Evolutionary conservation across 352 stramenopile genomes (phyloP), one percentile per base, ranked within the genome.

Genomic region (Plasmopara muralis): DNA sequence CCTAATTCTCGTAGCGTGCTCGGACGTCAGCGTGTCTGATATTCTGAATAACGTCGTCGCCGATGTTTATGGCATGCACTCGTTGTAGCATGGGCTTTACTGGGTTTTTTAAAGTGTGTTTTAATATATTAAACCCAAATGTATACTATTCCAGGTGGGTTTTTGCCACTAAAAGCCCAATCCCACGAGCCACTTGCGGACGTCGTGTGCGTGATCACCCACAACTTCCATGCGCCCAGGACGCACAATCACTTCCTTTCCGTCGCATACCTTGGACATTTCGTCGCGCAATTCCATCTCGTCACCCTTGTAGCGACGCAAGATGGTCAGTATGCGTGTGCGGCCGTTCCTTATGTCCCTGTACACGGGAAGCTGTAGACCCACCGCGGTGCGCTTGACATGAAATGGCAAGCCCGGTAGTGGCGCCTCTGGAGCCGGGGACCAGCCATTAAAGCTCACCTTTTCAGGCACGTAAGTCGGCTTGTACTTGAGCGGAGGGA

Each of bases 361-460:
- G 74, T 94, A 94, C 63, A 94, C 83, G 14, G 84, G 84, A 30
- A 94, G 67, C 59, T 94, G 83, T 52, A 87, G 51, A 4, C 83
- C 83, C 34, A 83, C 58, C 28, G 77, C 73, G 44, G 84, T 94
- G 60, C 84, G 81, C 77, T 92, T 90, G 20, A 94, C 76, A 34
- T 70, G 55, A 64, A 92, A 91, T 29, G 82, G 83, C 30, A 93
- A 41, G 38, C 66, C 66, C 0, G 76, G 62, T 47, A 91, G 57
- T 42, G 81, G 78, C 49, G 66, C 54, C 60, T 83, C 78, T 4
- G 80, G 77, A 37, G 83, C 80, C 16, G 83, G 75, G 29, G 80
- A 88, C 83, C 83, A 93, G 60, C 83, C 83, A 58, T 93, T 93
- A 67, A 93, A 93, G 71, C 80, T 91, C 65, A 93, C 83, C 43